Base-by-base conservation (phyloP, 208 protist genomes). In the Trichomonas tenax region DNA sequence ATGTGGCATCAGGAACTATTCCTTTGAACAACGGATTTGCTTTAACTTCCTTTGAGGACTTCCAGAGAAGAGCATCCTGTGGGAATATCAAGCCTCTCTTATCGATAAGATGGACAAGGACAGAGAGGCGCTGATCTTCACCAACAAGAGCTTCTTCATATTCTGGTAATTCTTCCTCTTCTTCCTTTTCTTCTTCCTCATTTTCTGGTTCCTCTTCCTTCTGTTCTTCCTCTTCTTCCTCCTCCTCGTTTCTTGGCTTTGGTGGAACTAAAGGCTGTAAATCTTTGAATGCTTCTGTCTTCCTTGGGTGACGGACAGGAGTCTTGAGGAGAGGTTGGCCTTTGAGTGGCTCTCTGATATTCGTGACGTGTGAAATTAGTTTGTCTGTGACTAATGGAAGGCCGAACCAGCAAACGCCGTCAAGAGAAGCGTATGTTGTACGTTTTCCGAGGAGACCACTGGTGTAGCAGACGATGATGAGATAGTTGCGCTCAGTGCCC, bases 221-320 rank as follows among this genome's bases (percentile, higher is more conserved):
- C n/a, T 93, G 44, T 51, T 93, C 44, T 93, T 93, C 86, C 15
- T 93, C 86, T 36, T 93, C 86, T 38, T 93, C 86, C n/a, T 93
- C 86, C 51, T 93, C 86, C 38, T 93, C 86, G 26, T 48, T 48
- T 51, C 86, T 23, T 51, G 86, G 86, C 44, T 93, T 93, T 34
- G 86, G 86, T 17, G 86, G 86, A 93, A 93, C 45, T 44, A 93
- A 40, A 26, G 86, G 86, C 41, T 41, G 15, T 17, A 51, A 38
- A 41, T 93, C 86, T 51, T 93, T 93, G 15, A 93, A 93, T 51
- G 86, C 40, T 23, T 48, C 45, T 26, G 86, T 41, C n/a, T 51
- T 48, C 45, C 86, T 34, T 48, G 86, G 86, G 51, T 93, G 86
- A 51, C 45, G 17, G 26, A 93, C 86, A 38, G 8, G 9, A 8